Conservation (phyloP, 2,329 filamentous ascomycete genomes). For the Pestalotiopsis fici region DNA sequence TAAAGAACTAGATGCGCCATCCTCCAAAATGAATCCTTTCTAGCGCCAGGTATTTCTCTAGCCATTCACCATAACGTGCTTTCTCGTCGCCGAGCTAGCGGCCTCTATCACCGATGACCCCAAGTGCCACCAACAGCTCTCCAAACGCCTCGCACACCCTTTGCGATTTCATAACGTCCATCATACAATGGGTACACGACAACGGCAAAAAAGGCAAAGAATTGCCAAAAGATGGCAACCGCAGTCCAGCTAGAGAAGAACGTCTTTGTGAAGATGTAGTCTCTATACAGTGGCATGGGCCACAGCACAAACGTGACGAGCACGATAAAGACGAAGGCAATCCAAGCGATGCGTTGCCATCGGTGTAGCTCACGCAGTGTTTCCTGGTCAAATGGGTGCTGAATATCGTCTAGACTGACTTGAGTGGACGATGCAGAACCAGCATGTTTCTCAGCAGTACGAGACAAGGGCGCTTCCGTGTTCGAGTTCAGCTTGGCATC, state of each 20-base stretch:
- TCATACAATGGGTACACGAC: conserved; percentile 49
- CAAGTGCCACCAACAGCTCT: background rate
- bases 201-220: conserved; percentile 44
- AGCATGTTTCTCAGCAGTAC: background rate
- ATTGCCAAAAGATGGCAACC: conserved; percentile 48
- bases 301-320: conserved; percentile 46
- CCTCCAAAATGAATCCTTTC: too few species aligned
- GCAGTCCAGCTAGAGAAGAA: conserved; percentile 47
- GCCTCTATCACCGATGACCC: background rate
- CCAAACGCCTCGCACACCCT: conserved; percentile 11
- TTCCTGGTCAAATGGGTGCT: conserved; percentile 40
- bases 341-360: conserved; percentile 41
- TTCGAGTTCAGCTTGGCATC: conserved; percentile 34
- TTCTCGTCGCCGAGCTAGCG: too few species aligned
- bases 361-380: conserved; percentile 33
- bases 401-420: background rate
- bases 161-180: conserved; percentile 40
- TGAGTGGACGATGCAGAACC: background rate
- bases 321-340: conserved; percentile 40
- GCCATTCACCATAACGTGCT: too few species aligned
- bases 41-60: too few species aligned
- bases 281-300: conserved; percentile 50
- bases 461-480: background rate
- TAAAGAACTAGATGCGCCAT: too few species aligned
- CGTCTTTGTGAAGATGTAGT: conserved; percentile 46